Base-by-base conservation (phyloP, 805 yeast species). In the Wickerhamomyces xylosicus region DNA sequence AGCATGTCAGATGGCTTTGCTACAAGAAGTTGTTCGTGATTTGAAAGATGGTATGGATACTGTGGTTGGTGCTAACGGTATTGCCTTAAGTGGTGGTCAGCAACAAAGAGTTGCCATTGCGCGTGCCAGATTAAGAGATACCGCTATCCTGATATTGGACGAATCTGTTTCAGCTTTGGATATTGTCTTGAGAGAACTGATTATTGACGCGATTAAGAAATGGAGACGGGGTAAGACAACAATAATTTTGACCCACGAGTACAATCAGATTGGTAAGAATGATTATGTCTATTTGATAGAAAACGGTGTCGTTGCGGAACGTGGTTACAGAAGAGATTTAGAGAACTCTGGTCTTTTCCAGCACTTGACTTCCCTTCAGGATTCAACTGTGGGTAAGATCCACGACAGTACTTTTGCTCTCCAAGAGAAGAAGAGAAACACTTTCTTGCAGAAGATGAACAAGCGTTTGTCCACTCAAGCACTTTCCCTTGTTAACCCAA, bases 81-180 rank as follows among this genome's bases (percentile, higher is more conserved):
- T 69, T 3, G 50, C 66, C 2, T 61, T 90, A 8, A 85, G 95
- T 46, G 97, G 97, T 4, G 99, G 99, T 0, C 96, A 92, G 56
- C 73, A 69, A 40, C 98, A 92, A 58, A 65, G 89, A 44, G 66
- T 92, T 3, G 82, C 90, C 0, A 51, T 92, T 21, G 96, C 97
- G 0, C 67, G 97, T 39, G 97, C 97, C 0, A 67, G 67, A 40
- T 42, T 87, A 3, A 67, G 85, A 44, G 71, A 92, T 50, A 59
- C 94, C 0, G 85, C 89, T 0, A 69, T 92, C 5, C 59, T 90
- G 42, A 71, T 92, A 3, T 62, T 89, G 20, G 99, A 92, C 61
- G 99, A 92, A 55, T 73, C 92, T 4, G 62, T 85, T 2, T 79
- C 92, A 36, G 96, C 96, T 0, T 59, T 92, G 40, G 97, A 92